phyloP scores from a whole-genome alignment of 805 yeast genomes.

The Wickerhamomyces silvicola region DNA sequence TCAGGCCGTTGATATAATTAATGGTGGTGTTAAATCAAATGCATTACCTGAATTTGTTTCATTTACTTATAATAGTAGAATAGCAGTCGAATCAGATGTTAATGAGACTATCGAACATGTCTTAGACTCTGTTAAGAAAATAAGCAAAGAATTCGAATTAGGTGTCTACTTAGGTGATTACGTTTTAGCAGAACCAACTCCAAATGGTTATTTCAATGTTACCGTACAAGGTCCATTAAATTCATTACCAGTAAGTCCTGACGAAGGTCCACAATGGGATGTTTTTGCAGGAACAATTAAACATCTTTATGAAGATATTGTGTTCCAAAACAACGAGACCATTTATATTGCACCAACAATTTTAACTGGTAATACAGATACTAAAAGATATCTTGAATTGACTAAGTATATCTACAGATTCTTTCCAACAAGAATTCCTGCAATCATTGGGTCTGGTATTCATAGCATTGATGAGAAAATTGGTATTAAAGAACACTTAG shows the following conservation, averaged over 20 bases:
- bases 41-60: constrained; percentile 54
- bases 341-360: constrained; percentile 50
- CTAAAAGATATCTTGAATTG: constrained; percentile 49
- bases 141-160: constrained; percentile 2
- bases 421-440: constrained; percentile 13
- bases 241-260: background rate
- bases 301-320: constrained; percentile 44
- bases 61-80: constrained; percentile 51
- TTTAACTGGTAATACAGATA: constrained; percentile 56
- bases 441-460: constrained; percentile 15
- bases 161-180: constrained; percentile 2
- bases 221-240: background rate
- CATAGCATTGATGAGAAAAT: constrained; percentile 64
- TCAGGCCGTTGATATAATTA: constrained; percentile 23
- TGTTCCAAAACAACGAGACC: constrained; percentile 39
- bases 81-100: constrained; percentile 46
- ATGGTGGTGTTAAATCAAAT: constrained; percentile 66
- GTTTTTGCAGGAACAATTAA: constrained; percentile 36
- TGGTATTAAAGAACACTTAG: constrained; percentile 48
- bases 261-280: background rate
- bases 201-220: constrained; percentile 22
- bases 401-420: constrained; percentile 49
- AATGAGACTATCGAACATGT: constrained; percentile 19
- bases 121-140: background rate
- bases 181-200: constrained; percentile 13